These are phyloP conservation scores for Amphirosellinia nigrospora DNA, from an alignment of 495 filamentous ascomycete species.

Conservation along the genomic window DNA sequence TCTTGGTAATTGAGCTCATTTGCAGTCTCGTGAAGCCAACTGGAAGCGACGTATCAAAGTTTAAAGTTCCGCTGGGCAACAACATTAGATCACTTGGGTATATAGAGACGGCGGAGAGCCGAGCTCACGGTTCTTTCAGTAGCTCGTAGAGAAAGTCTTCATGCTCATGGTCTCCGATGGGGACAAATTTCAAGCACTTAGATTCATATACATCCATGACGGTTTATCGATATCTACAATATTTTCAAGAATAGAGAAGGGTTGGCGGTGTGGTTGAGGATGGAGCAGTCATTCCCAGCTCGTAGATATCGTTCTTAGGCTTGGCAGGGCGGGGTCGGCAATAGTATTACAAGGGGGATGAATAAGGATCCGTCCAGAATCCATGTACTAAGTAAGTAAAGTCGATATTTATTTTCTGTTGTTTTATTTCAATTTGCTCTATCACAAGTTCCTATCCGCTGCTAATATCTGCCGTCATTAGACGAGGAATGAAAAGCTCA, in stretches of 20 bases:
- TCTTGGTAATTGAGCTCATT: not conserved
- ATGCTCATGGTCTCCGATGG: not conserved
- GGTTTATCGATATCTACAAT: not conserved
- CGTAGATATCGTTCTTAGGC: not conserved
- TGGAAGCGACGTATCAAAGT: not conserved
- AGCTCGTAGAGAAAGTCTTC: not conserved
- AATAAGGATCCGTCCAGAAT: not conserved
- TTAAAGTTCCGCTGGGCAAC: not conserved
- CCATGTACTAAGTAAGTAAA: not conserved
- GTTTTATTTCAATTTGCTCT: not conserved
- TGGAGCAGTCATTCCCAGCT: not conserved
- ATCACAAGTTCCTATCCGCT: not conserved
- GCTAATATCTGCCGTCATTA: not conserved
- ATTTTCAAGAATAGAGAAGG: not conserved
- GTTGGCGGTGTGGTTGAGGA: not conserved
- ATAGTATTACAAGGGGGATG: not conserved
- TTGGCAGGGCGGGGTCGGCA: not conserved
- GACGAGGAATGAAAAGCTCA: not conserved
- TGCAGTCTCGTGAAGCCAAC: not conserved
- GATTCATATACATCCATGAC: slow-evolving; percentile 1
- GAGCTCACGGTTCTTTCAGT: slow-evolving; percentile 6
- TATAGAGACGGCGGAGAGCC: not conserved
- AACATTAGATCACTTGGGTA: not conserved
- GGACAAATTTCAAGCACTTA: slow-evolving; percentile 5
- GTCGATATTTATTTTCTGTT: not conserved